A percentile compares a stretch with the other conserved stretches of the same genome.
Evolutionary conservation across 2,329 filamentous ascomycete species (phyloP).

Genomic region (Fusarium sp.): DNA sequence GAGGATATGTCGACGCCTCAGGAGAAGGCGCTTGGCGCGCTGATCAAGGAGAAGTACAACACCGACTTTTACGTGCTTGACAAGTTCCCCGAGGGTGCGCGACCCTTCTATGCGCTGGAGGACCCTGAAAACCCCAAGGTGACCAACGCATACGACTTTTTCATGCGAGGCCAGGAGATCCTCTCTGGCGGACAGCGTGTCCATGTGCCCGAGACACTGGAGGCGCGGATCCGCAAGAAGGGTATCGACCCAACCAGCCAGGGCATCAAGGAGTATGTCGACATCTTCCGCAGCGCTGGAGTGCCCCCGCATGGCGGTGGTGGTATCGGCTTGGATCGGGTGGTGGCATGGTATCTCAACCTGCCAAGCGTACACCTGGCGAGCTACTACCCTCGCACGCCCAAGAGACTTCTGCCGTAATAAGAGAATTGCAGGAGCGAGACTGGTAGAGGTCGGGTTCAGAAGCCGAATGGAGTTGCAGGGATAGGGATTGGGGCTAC

Average conservation of each 20-base stretch:
- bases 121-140: slow-evolving; percentile 72
- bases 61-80: slow-evolving; percentile 98
- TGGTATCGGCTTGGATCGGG: slow-evolving; percentile 89
- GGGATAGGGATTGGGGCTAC: background rate
- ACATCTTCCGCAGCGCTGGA: slow-evolving; percentile 82
- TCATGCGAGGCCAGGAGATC: slow-evolving; percentile 93
- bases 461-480: slow-evolving; percentile 1
- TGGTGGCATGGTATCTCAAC: slow-evolving; percentile 75
- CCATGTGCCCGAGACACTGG: slow-evolving; percentile 79
- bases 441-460: background rate
- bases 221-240: slow-evolving; percentile 79
- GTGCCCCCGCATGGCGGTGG: slow-evolving; percentile 92
- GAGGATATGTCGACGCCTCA: slow-evolving; percentile 85
- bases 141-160: slow-evolving; percentile 81
- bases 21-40: slow-evolving; percentile 87
- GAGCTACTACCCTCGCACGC: slow-evolving; percentile 68
- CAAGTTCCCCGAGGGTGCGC: slow-evolving; percentile 90
- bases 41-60: slow-evolving; percentile 88
- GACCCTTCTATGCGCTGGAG: slow-evolving; percentile 93
- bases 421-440: background rate
- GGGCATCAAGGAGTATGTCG: slow-evolving; percentile 90
- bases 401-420: slow-evolving; percentile 67
- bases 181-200: slow-evolving; percentile 93
- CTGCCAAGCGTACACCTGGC: slow-evolving; percentile 69
- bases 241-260: slow-evolving; percentile 80